Conservation (phyloP, 192 early-diverging fungal species). For the Rhizoclosmatium globosum region DNA sequence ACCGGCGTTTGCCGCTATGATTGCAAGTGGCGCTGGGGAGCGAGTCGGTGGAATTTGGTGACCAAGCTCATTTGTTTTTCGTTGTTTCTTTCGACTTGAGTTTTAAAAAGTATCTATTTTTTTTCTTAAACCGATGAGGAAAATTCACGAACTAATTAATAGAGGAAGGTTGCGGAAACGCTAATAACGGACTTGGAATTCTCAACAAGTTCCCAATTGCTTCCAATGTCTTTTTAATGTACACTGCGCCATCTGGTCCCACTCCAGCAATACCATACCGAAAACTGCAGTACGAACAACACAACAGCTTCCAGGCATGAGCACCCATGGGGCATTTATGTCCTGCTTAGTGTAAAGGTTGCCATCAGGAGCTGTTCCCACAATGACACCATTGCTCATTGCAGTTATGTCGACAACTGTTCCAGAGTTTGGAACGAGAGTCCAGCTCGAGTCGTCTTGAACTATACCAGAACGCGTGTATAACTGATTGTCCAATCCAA, state of each 20-base stretch:
- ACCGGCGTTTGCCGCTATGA: constrained; percentile 47
- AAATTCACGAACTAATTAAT: background rate
- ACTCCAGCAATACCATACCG: background rate
- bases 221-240: background rate
- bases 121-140: background rate
- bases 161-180: background rate
- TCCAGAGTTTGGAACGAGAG: too few species aligned
- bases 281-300: background rate
- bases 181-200: background rate
- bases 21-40: background rate
- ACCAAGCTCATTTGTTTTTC: background rate
- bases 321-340: background rate
- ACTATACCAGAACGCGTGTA: too few species aligned
- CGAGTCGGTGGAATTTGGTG: constrained; percentile 4
- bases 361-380: too few species aligned
- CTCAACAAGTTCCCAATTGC: background rate
- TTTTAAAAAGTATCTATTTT: background rate
- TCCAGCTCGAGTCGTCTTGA: too few species aligned
- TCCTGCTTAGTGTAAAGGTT: too few species aligned
- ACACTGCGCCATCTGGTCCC: too few species aligned
- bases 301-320: background rate
- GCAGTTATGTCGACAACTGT: too few species aligned
- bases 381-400: too few species aligned
- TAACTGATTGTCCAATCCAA: too few species aligned
- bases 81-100: background rate